phyloP scores from a whole-genome alignment of 2,329 filamentous ascomycete genomes.

The Nothomitra cinnamomea region DNA sequence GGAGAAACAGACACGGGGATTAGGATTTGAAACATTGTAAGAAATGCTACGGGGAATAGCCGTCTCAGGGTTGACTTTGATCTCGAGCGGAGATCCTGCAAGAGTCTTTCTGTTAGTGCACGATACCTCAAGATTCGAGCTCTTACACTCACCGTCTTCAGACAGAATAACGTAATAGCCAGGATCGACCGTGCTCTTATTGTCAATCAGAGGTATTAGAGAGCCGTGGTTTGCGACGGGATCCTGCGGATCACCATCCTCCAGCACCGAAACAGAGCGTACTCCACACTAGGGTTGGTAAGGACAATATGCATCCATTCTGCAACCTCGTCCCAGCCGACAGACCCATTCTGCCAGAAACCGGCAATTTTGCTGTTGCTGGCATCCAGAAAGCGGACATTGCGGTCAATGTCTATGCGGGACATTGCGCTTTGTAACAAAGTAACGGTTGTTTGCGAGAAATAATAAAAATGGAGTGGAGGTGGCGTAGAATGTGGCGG shows the following conservation, averaged over 20 bases:
- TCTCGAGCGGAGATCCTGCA: neutral
- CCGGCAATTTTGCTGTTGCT: neutral
- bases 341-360: conserved; percentile 1
- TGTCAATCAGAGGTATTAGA: neutral
- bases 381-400: neutral
- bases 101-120: too few relatives aligned
- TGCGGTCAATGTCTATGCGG: neutral
- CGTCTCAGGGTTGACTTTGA: neutral
- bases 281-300: neutral
- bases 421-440: too few relatives aligned
- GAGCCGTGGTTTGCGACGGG: neutral
- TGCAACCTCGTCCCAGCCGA: neutral
- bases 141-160: neutral
- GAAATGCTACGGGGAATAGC: neutral
- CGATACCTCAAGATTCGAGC: neutral
- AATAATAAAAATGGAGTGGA: conserved; percentile 13
- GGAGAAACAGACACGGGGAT: neutral
- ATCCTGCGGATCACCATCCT: neutral
- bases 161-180: conserved; percentile 1
- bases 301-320: conserved; percentile 2
- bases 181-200: neutral
- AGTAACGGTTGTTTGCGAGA: too few relatives aligned
- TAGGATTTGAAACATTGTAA: neutral
- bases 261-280: neutral
- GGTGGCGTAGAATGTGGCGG: too few relatives aligned